Percentiles rank a stretch among this genome's conserved stretches.
Conservation (phyloP, 306 rosid species). For the Arachis stenosperma region DNA sequence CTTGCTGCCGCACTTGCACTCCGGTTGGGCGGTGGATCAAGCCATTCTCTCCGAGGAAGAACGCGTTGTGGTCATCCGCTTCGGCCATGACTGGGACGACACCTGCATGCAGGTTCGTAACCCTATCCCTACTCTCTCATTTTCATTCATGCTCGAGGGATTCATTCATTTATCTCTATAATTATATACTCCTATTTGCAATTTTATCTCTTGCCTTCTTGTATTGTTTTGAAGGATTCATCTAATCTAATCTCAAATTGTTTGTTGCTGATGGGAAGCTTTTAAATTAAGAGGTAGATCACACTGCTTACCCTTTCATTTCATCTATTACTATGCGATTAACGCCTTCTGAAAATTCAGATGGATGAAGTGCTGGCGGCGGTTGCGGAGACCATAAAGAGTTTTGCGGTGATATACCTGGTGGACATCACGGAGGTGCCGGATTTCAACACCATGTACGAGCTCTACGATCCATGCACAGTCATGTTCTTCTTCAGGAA, state of each 20-base stretch:
- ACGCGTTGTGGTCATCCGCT: constrained; percentile 58
- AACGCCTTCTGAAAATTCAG: constrained; percentile 30
- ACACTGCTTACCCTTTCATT: not conserved
- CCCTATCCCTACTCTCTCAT: not conserved
- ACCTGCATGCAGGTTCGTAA: constrained; percentile 63
- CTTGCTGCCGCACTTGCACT: constrained; percentile 65
- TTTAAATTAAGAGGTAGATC: not conserved
- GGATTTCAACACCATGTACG: constrained; percentile 96
- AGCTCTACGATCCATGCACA: constrained; percentile 86
- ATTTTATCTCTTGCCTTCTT: not conserved
- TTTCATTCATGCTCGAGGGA: not conserved
- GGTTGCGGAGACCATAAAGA: constrained; percentile 84
- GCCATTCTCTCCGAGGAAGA: constrained; percentile 70
- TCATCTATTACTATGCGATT: too few relatives aligned
- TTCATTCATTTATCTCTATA: too few relatives aligned
- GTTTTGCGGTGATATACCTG: constrained; percentile 89
- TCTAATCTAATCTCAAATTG: too few relatives aligned
- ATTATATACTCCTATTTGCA: not conserved
- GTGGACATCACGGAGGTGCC: constrained; percentile 98
- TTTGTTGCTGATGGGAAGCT: not conserved
- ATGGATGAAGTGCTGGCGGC: constrained; percentile 95
- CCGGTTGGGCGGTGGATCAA: constrained; percentile 75
- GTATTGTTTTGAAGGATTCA: not conserved
- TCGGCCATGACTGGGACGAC: constrained; percentile 72
- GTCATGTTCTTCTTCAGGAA: constrained; percentile 97